A percentile compares a stretch with the other conserved stretches of the same genome.
Evolutionary conservation across 257 asterid genomes (phyloP).

Genomic region (Solanum arcanum): DNA sequence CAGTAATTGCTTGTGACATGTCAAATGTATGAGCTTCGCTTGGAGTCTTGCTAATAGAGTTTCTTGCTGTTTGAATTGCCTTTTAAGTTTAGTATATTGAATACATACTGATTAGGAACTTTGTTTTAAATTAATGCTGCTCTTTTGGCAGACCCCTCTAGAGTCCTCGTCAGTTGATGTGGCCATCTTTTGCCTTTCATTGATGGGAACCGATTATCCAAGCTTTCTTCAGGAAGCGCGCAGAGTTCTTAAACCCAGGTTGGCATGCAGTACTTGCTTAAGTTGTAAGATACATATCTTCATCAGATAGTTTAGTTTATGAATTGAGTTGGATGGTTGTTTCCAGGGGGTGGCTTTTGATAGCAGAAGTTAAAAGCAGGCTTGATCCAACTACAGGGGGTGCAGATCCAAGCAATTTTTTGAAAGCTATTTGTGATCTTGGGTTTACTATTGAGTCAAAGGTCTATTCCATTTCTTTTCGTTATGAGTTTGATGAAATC

Average conservation of each 20-base stretch:
- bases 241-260: constrained; percentile 69
- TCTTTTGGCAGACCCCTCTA: constrained; percentile 65
- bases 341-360: constrained; percentile 91
- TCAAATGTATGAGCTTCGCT: constrained; percentile 42
- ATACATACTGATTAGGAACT: not conserved
- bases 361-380: constrained; percentile 97
- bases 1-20: constrained; percentile 92
- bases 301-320: not conserved
- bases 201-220: constrained; percentile 91
- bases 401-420: constrained; percentile 59
- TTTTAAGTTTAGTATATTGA: not conserved
- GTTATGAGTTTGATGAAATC: not conserved
- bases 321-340: not conserved
- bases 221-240: constrained; percentile 68
- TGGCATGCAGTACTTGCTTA: constrained; percentile 3
- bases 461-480: constrained; percentile 27
- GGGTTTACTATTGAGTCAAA: constrained; percentile 56
- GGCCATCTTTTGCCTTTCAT: constrained; percentile 89
- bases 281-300: not conserved
- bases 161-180: constrained; percentile 61
- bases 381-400: constrained; percentile 84
- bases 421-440: constrained; percentile 58
- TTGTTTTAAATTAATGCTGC: not conserved
- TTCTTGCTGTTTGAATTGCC: not conserved
- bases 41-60: not conserved